A percentile compares a stretch with the other conserved stretches of the same genome.
These are phyloP conservation scores for Cylindrotheca closterium DNA, from an alignment of 108 stramenopile species.

Conservation along the genomic window DNA sequence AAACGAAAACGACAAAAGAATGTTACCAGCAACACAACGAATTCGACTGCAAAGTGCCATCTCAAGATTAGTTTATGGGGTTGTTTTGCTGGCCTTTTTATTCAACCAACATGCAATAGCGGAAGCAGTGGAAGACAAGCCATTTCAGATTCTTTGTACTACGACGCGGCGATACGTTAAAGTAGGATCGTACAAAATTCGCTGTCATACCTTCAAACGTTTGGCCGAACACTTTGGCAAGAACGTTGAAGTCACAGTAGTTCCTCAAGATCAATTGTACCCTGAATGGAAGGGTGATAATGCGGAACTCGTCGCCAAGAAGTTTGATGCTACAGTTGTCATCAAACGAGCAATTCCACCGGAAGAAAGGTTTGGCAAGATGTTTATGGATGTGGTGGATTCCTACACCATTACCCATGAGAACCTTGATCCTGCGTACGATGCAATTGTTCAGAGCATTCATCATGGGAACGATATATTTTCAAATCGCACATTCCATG, in stretches of 20 bases:
- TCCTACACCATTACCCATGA: constrained; percentile 1
- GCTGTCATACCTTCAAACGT: constrained; percentile 8
- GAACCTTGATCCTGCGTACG: constrained; percentile 1
- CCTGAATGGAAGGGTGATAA: too few species aligned
- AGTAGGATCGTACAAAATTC: constrained; percentile 12
- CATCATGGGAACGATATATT: constrained; percentile 3
- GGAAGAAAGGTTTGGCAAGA: constrained; percentile 4
- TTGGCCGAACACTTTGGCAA: constrained; percentile 2
- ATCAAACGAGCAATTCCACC: constrained; percentile 1
- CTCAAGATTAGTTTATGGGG: too few species aligned
- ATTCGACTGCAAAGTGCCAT: too few species aligned
- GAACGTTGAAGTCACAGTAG: constrained; percentile 13
- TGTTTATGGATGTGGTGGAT: constrained; percentile 13
- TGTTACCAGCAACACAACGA: too few species aligned
- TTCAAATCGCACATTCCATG: constrained; percentile 1
- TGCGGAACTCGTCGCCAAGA: too few species aligned
- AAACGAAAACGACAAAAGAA: too few species aligned
- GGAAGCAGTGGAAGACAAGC: too few species aligned
- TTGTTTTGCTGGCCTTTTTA: too few species aligned
- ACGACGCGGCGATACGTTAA: not conserved
- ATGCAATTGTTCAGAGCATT: constrained; percentile 7
- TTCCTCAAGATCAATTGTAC: too few species aligned
- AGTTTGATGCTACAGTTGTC: constrained; percentile 8
- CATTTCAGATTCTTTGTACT: constrained; percentile 14
- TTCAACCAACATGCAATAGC: too few species aligned